Evolutionary conservation across 495 filamentous ascomycete species (phyloP), one percentile per base, ranked within the genome.

Genomic region (Penicillium longicatenatum): DNA sequence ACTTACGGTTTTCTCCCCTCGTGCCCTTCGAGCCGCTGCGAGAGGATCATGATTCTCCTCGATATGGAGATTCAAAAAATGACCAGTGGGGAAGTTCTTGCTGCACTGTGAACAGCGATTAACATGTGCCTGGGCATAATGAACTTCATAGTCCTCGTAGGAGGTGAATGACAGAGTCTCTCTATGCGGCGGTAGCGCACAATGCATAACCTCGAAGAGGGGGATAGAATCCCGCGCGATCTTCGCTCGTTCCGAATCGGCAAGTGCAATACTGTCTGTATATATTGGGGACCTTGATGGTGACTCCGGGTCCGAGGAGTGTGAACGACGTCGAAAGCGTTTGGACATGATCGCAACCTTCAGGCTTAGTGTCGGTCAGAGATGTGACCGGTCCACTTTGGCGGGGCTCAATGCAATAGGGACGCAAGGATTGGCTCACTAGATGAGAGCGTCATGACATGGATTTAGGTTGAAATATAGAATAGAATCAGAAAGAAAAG

Each of bases 11-110:
- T 92, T 93, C 69, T 97, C 93, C 26, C 91, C 93, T 43, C 83
- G 80, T 45, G 90, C 92, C 60, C 83, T 80, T 56, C 77, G 82
- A n/a, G 89, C 82, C 35, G 82, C 85, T 37, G 76, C 79, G 45
- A 98, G 77, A 2, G 89, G 79, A 75, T 98, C 93, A 75, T 98
- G 94, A 57, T 89, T 91, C 71, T 98, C 94, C 59, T 89, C 84
- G 58, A 97, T 96, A 71, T 98, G 94, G 3, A 98, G 66, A 60
- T 82, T 78, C 54, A 98, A 75, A 50, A 94, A 87, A 55, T 83
- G 82, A 37, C 81, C 76, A 0, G 86, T 87, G 2, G 87, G 88
- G 58, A 93, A 89, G 62, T 91, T 93, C 75, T 84, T 92, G 49
- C 81, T 76, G 69, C 90, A 97, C 59, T 91, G 87, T 4, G 82